Percentiles rank a stretch among this genome's conserved stretches.
Evolutionary conservation across 1,284 basidiomycete species (phyloP).

Genomic region (Ustilago vetiveriae): DNA sequence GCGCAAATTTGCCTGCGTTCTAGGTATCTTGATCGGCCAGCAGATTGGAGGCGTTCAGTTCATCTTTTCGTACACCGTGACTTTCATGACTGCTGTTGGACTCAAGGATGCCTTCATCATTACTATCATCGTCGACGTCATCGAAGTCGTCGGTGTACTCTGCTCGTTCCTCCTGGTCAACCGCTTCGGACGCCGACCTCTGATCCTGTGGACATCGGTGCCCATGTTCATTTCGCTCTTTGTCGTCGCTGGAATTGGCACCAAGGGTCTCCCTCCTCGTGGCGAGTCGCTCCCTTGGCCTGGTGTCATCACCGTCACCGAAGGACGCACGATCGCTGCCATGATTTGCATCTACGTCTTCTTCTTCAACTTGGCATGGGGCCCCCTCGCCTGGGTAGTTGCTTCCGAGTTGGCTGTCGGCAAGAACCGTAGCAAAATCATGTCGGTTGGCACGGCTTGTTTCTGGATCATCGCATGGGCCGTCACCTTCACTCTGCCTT

Average conservation of each 20-base stretch:
- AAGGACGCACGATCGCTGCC: conserved; percentile 68
- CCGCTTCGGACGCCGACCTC: conserved; percentile 69
- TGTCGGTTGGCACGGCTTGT: conserved; percentile 69
- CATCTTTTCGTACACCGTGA: conserved; percentile 68
- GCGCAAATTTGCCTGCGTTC: conserved; percentile 68
- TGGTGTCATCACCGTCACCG: conserved; percentile 41
- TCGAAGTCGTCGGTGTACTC: conserved; percentile 68
- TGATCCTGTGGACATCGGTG: conserved; percentile 68
- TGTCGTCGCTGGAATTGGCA: conserved; percentile 68
- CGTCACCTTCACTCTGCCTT: conserved; percentile 65
- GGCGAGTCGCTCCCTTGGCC: conserved; percentile 44
- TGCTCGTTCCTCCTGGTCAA: conserved; percentile 69
- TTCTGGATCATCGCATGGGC: conserved; percentile 70
- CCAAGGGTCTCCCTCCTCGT: conserved; percentile 49
- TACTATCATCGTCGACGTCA: conserved; percentile 66
- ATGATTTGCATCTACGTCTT: conserved; percentile 70
- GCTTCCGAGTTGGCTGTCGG: conserved; percentile 68
- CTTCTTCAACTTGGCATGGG: conserved; percentile 70
- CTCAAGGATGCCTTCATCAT: conserved; percentile 68
- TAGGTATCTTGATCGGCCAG: conserved; percentile 69
- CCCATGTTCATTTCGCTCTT: conserved; percentile 69
- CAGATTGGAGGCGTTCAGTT: conserved; percentile 66
- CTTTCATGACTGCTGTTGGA: conserved; percentile 55
- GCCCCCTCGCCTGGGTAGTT: conserved; percentile 68
- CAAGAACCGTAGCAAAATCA: conserved; percentile 69